phyloP scores from a whole-genome alignment of 2,329 filamentous ascomycete genomes.

The Lomentospora prolificans region DNA sequence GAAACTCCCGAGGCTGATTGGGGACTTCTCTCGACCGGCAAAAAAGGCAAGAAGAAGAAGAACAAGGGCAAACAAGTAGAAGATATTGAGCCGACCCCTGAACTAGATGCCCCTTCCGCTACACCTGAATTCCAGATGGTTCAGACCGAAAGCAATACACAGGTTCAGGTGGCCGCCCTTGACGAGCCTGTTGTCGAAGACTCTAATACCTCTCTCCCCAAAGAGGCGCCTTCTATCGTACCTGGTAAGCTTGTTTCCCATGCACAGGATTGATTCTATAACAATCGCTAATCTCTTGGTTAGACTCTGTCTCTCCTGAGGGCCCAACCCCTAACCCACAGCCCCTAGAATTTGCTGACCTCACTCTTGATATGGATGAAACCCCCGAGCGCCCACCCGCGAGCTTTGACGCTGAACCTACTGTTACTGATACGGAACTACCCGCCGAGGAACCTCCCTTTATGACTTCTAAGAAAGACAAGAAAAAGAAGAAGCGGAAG shows the following conservation, averaged over 20 bases:
- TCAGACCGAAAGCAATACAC: too few relatives aligned
- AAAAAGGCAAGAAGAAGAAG: too few relatives aligned
- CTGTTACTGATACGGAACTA: too few relatives aligned
- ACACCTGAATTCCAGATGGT: neutral
- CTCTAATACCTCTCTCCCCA: neutral
- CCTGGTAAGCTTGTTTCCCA: neutral
- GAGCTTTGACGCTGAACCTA: too few relatives aligned
- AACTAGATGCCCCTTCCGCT: neutral
- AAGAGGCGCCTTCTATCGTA: neutral
- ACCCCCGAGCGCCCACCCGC: neutral
- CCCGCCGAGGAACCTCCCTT: neutral
- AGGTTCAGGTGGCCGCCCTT: neutral
- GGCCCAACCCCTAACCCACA: neutral
- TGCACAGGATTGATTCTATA: neutral
- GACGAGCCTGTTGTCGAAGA: neutral
- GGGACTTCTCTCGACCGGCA: too few relatives aligned
- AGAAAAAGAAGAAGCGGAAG: neutral
- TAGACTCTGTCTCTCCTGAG: neutral
- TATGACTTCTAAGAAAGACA: neutral
- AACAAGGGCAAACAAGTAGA: neutral
- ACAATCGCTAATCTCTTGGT: neutral
- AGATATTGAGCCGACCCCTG: neutral
- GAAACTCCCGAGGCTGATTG: too few relatives aligned
- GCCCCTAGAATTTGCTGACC: neutral
- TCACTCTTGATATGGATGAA: neutral